These are phyloP conservation scores for Corinectria fuckeliana DNA, from an alignment of 2,329 filamentous ascomycete species.

Conservation along the genomic window DNA sequence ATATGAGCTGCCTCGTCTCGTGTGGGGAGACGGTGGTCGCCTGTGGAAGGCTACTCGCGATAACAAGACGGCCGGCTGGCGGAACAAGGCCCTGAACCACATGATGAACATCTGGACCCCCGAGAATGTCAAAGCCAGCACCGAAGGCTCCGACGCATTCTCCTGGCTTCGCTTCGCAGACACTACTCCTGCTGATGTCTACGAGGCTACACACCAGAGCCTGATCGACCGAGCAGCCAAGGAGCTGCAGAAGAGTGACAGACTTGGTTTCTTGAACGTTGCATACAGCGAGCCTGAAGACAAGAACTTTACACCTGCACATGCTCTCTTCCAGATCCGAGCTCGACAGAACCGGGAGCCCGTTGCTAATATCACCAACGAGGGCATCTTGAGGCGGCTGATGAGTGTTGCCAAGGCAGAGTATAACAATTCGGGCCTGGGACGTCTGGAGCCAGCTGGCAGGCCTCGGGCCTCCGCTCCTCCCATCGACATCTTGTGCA, in stretches of 20 bases:
- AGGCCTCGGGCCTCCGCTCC: constrained; percentile 82
- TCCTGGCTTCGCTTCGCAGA: constrained; percentile 92
- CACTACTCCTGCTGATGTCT: constrained; percentile 74
- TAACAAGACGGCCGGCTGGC: constrained; percentile 81
- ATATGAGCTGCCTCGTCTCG: constrained; percentile 78
- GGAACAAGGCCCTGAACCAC: constrained; percentile 75
- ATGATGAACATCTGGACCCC: constrained; percentile 92
- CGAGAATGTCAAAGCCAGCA: constrained; percentile 73
- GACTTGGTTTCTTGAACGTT: constrained; percentile 70
- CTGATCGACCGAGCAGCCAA: constrained; percentile 77
- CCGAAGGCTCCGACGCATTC: constrained; percentile 70
- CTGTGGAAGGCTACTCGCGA: constrained; percentile 75
- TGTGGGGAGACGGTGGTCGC: constrained; percentile 83
- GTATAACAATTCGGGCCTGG: constrained; percentile 74
- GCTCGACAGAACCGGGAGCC: constrained; percentile 71
- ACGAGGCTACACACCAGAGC: constrained; percentile 70
- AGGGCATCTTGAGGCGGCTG: constrained; percentile 76
- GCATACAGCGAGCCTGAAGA: constrained; percentile 73
- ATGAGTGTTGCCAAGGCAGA: constrained; percentile 76
- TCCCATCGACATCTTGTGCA: constrained; percentile 81
- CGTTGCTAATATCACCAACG: constrained; percentile 71
- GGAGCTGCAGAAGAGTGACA: constrained; percentile 59
- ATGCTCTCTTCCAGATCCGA: constrained; percentile 83
- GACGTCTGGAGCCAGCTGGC: constrained; percentile 80
- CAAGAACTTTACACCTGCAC: constrained; percentile 69